Evolutionary conservation across 2,329 filamentous ascomycete species (phyloP).

Genomic region (Penicillium sp.): DNA sequence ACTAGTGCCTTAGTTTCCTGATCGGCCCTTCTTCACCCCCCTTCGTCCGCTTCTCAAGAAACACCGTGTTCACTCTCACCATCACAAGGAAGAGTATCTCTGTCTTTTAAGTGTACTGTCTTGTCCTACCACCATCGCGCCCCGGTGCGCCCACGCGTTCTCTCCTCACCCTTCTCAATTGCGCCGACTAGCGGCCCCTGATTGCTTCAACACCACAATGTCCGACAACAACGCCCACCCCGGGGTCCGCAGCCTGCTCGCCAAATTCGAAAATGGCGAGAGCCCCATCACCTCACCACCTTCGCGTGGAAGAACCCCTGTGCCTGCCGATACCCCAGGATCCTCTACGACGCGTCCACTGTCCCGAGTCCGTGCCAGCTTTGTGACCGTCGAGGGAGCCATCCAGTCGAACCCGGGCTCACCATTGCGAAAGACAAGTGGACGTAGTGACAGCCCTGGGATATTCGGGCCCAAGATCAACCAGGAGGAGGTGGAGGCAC

Average conservation of each 20-base stretch:
- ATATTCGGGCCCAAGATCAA: conserved; percentile 38
- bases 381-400: conserved; percentile 69
- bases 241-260: conserved; percentile 73
- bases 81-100: conserved; percentile 4
- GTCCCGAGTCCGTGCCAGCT: conserved; percentile 75
- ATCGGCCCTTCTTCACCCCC: conserved; percentile 20
- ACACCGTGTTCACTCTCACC: conserved; percentile 22
- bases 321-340: conserved; percentile 47
- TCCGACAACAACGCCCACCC: conserved; percentile 32
- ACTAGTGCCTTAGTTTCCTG: conserved; percentile 22
- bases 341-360: conserved; percentile 59
- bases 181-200: conserved; percentile 18
- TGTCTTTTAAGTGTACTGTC: background rate
- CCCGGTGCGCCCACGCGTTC: conserved; percentile 7
- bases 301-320: conserved; percentile 72
- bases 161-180: conserved; percentile 12
- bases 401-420: conserved; percentile 47
- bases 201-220: conserved; percentile 19
- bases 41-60: conserved; percentile 10
- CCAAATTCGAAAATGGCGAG: conserved; percentile 78
- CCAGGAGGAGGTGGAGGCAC: conserved; percentile 35
- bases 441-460: conserved; percentile 37
- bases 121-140: background rate
- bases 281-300: conserved; percentile 63
- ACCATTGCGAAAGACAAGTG: conserved; percentile 48